Base-by-base conservation (phyloP, 2,329 filamentous ascomycete genomes). In the Fonsecaea pugnacius region DNA sequence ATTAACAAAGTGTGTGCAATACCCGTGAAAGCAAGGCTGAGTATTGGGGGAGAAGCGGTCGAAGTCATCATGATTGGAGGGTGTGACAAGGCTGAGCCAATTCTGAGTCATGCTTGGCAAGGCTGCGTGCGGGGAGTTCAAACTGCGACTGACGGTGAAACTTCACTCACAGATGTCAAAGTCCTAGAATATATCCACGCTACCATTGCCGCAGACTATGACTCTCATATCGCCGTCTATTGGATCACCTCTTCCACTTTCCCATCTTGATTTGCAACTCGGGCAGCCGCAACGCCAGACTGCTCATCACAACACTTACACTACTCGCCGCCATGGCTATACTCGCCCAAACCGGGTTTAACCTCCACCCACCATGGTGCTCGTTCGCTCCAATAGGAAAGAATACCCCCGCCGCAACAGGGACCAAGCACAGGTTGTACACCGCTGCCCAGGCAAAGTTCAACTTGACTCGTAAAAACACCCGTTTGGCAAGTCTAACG, bases 291-390 rank as follows among this genome's bases (percentile, higher is more conserved):
- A 97, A 77, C 56, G 87, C 82, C 72, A 96, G 77, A 78, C 90
- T 94, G 75, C 92, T 96, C 73, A 86, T 78, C 57, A 97, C 90
- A 52, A 98, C 93, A 73, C 91, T 95, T 70, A 97, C 88, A 76
- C 90, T 94, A 77, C 92, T 96, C 75, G 93, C 77, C 30, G 94
- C 94, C 94, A 97, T 98, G 0, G 93, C 93, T 74, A 96, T 78
- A 69, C 88, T 89, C 4, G 93, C 94, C 93, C 93, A 97, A 5
- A 82, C 81, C 0, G 82, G 82, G 67, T 79, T 79, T 8, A 83
- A 65, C 36, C 80, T 73, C 78, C 79, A 82, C 57, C 74, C 63
- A 65, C 71, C 50, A 72, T 71, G 27, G 72, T 75, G 68, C 76
- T 74, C 68, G 73, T 71, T 70, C 71, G 74, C 36, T 71, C 62